Percentiles rank a stretch among this genome's conserved stretches.
Conservation (phyloP, 148 eudicot species). For the Gaultheria prostrata region DNA sequence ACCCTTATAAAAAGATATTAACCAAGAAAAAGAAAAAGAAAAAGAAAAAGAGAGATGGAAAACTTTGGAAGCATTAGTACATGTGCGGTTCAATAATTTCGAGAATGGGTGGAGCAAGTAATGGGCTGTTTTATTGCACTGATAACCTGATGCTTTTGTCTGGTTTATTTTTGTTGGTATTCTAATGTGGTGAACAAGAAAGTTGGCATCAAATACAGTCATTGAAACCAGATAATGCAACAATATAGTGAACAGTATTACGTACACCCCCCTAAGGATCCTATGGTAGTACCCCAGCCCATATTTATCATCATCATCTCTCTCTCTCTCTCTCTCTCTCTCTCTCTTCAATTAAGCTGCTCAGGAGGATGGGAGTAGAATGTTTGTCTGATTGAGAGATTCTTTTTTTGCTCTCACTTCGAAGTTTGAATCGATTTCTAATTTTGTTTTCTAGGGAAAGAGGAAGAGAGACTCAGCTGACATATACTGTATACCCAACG, state of each 20-base stretch:
- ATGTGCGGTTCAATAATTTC: constrained; percentile 22
- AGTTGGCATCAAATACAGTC: constrained; percentile 18
- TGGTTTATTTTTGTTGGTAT: constrained; percentile 22
- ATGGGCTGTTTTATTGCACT: constrained; percentile 22
- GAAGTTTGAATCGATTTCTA: constrained; percentile 7
- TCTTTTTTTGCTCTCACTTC: neutral
- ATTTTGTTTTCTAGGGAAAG: constrained; percentile 15
- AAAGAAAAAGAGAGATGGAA: neutral
- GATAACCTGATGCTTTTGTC: constrained; percentile 23
- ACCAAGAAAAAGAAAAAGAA: neutral
- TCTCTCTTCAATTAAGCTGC: neutral
- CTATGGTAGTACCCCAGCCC: neutral
- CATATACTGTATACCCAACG: constrained; percentile 15
- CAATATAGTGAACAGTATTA: constrained; percentile 2
- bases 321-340: neutral
- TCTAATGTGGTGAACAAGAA: constrained; percentile 7
- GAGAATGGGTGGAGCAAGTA: constrained; percentile 25
- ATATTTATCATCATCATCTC: neutral
- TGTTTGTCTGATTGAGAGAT: constrained; percentile 1
- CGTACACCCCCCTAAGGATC: constrained; percentile 1
- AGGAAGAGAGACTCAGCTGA: constrained; percentile 8
- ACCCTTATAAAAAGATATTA: neutral
- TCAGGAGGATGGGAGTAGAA: constrained; percentile 13
- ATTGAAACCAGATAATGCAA: constrained; percentile 12
- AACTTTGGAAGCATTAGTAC: constrained; percentile 16